These are phyloP conservation scores for Iris macrosiphon DNA, from an alignment of 106 monocot species.

Conservation along the genomic window DNA sequence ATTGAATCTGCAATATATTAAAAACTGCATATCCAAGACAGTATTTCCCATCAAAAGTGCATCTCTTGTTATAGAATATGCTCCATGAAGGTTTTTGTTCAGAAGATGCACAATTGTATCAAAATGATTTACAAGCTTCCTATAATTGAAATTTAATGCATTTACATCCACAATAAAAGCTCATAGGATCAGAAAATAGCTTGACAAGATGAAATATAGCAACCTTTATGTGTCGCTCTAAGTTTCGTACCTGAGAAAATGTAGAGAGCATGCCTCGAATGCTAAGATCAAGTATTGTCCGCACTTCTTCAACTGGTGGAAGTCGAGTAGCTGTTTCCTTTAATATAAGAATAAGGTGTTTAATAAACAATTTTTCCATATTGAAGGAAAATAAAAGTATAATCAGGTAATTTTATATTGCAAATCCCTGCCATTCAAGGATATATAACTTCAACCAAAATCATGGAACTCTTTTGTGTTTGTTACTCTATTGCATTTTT, in stretches of 20 bases:
- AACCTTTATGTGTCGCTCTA: too few relatives aligned
- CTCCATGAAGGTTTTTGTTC: too few relatives aligned
- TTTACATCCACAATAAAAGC: too few relatives aligned
- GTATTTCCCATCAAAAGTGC: too few relatives aligned
- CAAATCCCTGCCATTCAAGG: neutral
- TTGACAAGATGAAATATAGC: too few relatives aligned
- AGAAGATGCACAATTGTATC: too few relatives aligned
- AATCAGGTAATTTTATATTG: neutral
- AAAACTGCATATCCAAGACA: too few relatives aligned
- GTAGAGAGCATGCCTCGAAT: constrained; percentile 64
- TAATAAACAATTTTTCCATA: neutral
- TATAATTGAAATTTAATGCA: too few relatives aligned
- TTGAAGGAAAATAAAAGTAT: neutral
- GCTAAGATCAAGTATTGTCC: constrained; percentile 47
- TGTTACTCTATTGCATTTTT: neutral
- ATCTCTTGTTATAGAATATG: too few relatives aligned
- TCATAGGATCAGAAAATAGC: too few relatives aligned
- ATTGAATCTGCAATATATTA: too few relatives aligned
- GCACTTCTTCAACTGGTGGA: constrained; percentile 57
- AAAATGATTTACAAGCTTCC: too few relatives aligned
- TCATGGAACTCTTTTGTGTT: neutral
- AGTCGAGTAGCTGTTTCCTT: constrained; percentile 64
- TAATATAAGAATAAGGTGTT: neutral
- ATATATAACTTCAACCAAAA: neutral
- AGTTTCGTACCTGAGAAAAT: constrained; percentile 44